Conservation (phyloP, 2,329 filamentous ascomycete species). For the Cercospora sesami region DNA sequence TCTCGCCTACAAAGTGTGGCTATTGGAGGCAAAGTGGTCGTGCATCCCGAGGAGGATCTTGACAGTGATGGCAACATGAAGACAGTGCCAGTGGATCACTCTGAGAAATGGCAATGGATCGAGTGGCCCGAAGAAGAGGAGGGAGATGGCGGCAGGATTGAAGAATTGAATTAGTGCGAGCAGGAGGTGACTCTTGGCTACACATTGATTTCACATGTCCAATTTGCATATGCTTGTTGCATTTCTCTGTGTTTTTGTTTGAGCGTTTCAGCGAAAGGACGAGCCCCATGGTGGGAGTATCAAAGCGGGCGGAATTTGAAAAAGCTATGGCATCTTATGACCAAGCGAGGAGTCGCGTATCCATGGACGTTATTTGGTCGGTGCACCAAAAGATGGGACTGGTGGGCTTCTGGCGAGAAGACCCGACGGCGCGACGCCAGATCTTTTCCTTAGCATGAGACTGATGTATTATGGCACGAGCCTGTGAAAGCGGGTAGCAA, state of each 20-base stretch:
- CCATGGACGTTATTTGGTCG: not conserved
- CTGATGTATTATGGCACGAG: conserved; percentile 4
- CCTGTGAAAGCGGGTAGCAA: not conserved
- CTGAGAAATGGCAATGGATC: conserved; percentile 38
- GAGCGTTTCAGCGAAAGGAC: conserved; percentile 28
- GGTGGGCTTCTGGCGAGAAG: conserved; percentile 2
- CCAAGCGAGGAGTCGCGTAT: conserved; percentile 16
- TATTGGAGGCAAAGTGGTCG: conserved; percentile 46
- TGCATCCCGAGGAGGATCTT: conserved; percentile 43
- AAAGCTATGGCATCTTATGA: conserved; percentile 22
- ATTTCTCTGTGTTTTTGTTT: conserved; percentile 14
- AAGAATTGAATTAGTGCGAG: conserved; percentile 15
- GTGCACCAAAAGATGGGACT: not conserved
- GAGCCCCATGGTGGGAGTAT: not conserved
- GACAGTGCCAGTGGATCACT: conserved; percentile 31
- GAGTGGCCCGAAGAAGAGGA: conserved; percentile 32
- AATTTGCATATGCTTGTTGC: conserved; percentile 20
- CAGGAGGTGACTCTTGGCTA: conserved; percentile 8
- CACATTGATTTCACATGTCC: conserved; percentile 25
- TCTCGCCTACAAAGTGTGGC: conserved; percentile 55
- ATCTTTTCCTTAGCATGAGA: conserved; percentile 7
- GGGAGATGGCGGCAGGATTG: conserved; percentile 14
- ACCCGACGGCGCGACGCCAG: conserved; percentile 18
- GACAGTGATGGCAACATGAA: conserved; percentile 35
- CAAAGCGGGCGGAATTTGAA: conserved; percentile 10